Conservation (phyloP, 2,329 filamentous ascomycete species). For the Colletotrichum sp. region DNA sequence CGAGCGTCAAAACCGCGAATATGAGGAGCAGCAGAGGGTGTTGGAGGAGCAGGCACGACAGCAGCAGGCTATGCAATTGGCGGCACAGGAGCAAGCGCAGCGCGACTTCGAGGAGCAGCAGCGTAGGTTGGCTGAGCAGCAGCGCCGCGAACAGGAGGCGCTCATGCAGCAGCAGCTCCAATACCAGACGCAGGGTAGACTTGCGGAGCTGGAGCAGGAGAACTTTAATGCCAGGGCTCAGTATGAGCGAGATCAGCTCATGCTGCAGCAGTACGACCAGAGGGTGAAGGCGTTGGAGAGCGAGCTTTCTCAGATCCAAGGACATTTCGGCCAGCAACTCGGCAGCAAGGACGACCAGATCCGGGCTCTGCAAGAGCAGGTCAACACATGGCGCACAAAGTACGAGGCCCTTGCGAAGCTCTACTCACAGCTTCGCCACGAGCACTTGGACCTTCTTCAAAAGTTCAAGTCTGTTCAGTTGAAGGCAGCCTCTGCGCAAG, state of each 20-base stretch:
- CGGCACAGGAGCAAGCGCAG: constrained; percentile 84
- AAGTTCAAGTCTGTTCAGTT: constrained; percentile 97
- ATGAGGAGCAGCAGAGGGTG: constrained; percentile 90
- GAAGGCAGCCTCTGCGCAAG: constrained; percentile 95
- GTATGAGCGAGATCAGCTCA: constrained; percentile 95
- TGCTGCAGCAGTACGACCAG: constrained; percentile 96
- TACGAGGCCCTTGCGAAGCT: constrained; percentile 97
- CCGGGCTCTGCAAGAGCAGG: constrained; percentile 88
- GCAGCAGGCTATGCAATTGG: constrained; percentile 80
- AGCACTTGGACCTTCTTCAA: constrained; percentile 92
- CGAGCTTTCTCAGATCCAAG: constrained; percentile 82
- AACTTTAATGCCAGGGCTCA: constrained; percentile 93
- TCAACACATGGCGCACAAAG: constrained; percentile 97
- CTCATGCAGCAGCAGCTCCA: constrained; percentile 87
- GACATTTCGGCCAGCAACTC: constrained; percentile 84
- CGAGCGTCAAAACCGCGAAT: constrained; percentile 89
- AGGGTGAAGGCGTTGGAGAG: constrained; percentile 91
- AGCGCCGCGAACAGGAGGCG: constrained; percentile 88
- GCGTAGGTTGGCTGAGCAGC: constrained; percentile 83
- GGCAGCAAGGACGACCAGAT: constrained; percentile 95
- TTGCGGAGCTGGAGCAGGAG: constrained; percentile 93
- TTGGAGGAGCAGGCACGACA: constrained; percentile 87
- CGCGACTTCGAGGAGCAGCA: constrained; percentile 98
- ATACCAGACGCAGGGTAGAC: constrained; percentile 92
- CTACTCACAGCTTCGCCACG: constrained; percentile 93